Evolutionary conservation across 441 rosid genomes (phyloP).

Genomic region (Adansonia grandidieri): DNA sequence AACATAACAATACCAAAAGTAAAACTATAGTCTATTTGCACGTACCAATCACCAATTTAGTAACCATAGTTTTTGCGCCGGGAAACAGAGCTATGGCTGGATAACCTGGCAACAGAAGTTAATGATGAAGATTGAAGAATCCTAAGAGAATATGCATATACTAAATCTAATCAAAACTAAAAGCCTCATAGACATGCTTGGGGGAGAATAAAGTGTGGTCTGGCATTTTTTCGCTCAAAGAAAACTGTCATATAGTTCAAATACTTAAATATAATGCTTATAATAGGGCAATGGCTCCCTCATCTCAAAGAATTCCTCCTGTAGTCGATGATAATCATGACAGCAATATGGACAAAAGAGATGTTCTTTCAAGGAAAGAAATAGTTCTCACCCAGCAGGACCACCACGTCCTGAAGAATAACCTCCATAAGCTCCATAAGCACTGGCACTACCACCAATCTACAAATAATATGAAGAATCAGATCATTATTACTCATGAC

Average conservation of each 20-base stretch:
- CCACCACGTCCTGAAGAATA: conserved; percentile 82
- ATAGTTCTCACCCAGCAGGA: conserved; percentile 70
- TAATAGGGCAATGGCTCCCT: conserved; percentile 10
- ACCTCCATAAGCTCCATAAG: conserved; percentile 86
- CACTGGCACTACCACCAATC: conserved; percentile 70
- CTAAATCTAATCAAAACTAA: conserved; percentile 6
- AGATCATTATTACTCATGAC: conserved; percentile 12
- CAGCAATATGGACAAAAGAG: not conserved
- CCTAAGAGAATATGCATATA: conserved; percentile 26
- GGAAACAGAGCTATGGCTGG: conserved; percentile 71
- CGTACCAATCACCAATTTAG: conserved; percentile 55
- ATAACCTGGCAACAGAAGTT: conserved; percentile 77
- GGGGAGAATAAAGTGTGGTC: not conserved
- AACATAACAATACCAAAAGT: conserved; percentile 28
- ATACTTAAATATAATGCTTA: not conserved
- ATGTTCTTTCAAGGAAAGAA: conserved; percentile 13
- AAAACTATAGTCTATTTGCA: conserved; percentile 53
- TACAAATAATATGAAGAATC: conserved; percentile 35
- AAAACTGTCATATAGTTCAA: conserved; percentile 16
- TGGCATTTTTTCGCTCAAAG: not conserved
- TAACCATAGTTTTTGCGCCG: conserved; percentile 81
- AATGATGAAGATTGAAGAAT: conserved; percentile 39
- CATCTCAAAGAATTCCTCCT: conserved; percentile 3
- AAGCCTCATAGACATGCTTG: conserved; percentile 10
- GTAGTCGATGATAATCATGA: not conserved